Percentiles rank a stretch among this genome's conserved stretches.
phyloP scores from a whole-genome alignment of 306 rosid genomes.

The Castanea crenata region DNA sequence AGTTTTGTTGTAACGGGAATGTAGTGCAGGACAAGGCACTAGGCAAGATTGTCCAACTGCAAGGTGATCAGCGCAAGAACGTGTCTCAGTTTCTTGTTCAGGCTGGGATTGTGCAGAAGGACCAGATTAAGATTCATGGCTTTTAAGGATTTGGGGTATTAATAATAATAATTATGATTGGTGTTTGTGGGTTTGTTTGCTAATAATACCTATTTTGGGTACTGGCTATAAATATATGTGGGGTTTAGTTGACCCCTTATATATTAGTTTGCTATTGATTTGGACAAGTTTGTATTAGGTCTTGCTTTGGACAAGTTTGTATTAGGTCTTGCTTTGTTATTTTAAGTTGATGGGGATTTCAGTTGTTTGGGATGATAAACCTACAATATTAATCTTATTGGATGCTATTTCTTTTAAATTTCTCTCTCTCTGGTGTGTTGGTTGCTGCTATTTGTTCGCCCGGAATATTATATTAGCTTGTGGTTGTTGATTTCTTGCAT shows the following conservation, averaged over 20 bases:
- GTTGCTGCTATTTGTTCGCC: too few species aligned
- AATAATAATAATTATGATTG: neutral
- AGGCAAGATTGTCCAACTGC: conserved; percentile 86
- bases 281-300: too few species aligned
- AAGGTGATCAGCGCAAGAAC: conserved; percentile 91
- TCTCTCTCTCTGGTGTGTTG: too few species aligned
- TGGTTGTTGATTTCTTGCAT: neutral
- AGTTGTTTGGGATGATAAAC: neutral
- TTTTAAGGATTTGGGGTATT: conserved; percentile 34
- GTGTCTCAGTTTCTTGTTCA: conserved; percentile 67
- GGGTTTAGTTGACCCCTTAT: too few species aligned
- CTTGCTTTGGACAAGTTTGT: neutral
- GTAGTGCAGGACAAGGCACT: conserved; percentile 89
- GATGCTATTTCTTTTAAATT: neutral
- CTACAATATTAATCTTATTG: neutral
- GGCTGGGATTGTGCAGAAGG: conserved; percentile 65
- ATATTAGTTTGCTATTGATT: too few species aligned
- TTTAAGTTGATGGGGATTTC: conserved; percentile 11
- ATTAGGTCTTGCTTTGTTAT: neutral
- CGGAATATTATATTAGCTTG: too few species aligned
- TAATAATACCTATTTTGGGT: neutral
- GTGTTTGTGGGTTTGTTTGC: neutral
- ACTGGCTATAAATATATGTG: neutral
- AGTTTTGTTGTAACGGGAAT: conserved; percentile 89
- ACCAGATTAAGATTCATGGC: conserved; percentile 85